Evolutionary conservation across 495 filamentous ascomycete species (phyloP), one percentile per base, ranked within the genome.

Genomic region (Hypoxylon rickii): DNA sequence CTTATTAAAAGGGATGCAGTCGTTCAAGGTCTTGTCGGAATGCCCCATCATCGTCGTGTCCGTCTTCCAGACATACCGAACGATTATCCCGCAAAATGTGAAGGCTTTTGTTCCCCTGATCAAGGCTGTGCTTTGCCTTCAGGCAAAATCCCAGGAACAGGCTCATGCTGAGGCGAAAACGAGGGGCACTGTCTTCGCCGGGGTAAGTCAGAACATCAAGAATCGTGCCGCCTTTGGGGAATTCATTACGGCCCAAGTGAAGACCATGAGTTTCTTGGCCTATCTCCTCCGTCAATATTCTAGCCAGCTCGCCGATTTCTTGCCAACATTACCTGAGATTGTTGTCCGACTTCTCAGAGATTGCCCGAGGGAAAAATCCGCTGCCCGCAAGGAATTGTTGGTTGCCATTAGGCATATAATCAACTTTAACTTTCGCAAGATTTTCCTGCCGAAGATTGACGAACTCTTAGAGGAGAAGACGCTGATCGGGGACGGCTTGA

Each of bases 11-110:
- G 94, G 95, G 13, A 96, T 97, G 92, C 89, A 96, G 71, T 97
- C 93, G 3, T 99, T 99, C 80, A 99, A 97, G 71, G 95, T 99
- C 26, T 81, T 97, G 12, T 89, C 93, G 0, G 95, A 99, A 69
- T 97, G 92, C 58, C 95, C 95, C 1, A 99, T 99, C 54, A 97
- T 97, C 50, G 95, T 99, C 21, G 95, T 99, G 13, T 98, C 95
- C 6, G 87, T 97, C 58, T 97, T 99, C 73, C 94, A 97, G 71
- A 87, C 90, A 1, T 90, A 99, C 59, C 83, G 92, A 41, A 73
- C 67, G 17, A 87, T 85, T 19, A 94, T 96, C 1, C 74, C 81
- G 18, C 79, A 81, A 34, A 97, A 97, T 61, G 93, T 99, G 32
- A 94, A 90, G 77, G 77, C 83, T 1, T 99, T 99, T 58, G 89